Conservation (phyloP, 169 alveolate genomes). For the Eimeria brunetti region DNA sequence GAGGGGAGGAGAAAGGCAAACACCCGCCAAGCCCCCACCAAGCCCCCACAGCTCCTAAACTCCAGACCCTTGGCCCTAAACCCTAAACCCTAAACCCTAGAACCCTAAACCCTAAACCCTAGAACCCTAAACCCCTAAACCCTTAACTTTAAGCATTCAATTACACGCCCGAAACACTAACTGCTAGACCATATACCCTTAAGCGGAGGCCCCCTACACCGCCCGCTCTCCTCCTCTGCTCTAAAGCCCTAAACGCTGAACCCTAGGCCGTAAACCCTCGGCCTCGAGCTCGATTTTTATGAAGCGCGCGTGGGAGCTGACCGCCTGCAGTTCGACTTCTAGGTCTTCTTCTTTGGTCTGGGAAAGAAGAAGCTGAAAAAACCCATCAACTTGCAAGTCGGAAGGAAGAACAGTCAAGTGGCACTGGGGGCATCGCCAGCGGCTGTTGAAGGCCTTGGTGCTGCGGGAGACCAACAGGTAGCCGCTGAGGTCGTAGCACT, state of each 20-base stretch:
- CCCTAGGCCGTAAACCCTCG: neutral
- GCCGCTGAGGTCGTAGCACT: conserved; percentile 94
- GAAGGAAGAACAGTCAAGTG: conserved; percentile 90
- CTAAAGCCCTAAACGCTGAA: no score
- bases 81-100: neutral
- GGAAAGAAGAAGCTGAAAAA: conserved; percentile 85
- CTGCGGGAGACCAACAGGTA: conserved; percentile 92
- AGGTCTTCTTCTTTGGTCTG: conserved; percentile 68
- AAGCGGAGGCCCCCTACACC: no score
- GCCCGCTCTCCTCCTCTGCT: no score
- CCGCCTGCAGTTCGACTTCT: conserved; percentile 76
- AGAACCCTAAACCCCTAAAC: no score
- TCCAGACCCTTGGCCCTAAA: no score
- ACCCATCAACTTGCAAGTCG: conserved; percentile 91
- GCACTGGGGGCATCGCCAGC: conserved; percentile 97
- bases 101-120: neutral
- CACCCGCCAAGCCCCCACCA: neutral
- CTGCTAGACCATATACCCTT: no score
- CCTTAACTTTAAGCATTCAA: no score
- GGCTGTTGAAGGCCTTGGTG: conserved; percentile 93
- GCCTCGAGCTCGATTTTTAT: neutral
- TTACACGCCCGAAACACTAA: no score
- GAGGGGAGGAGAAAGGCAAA: neutral
- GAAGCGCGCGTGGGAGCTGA: conserved; percentile 14
- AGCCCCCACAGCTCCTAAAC: neutral